phyloP scores from a whole-genome alignment of 176 grass and related monocot species.

The Oropetium thomaeum region DNA sequence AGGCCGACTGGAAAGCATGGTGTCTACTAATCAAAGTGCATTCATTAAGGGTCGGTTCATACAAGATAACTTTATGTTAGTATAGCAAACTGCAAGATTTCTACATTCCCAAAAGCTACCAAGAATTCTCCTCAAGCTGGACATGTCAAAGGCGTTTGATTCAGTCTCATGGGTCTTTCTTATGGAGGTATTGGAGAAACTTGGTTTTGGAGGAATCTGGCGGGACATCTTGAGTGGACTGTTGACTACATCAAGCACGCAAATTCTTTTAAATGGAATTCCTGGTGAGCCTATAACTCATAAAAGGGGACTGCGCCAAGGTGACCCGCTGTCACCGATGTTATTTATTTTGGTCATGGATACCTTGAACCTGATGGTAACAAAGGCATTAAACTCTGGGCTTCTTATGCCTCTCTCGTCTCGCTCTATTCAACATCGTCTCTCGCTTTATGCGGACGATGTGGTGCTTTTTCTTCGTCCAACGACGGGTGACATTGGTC shows the following conservation, averaged over 20 bases:
- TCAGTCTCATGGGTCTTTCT: background rate
- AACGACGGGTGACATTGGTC: too few species aligned
- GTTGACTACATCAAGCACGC: background rate
- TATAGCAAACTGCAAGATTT: background rate
- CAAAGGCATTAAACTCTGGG: too few species aligned
- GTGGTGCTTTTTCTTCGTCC: too few species aligned
- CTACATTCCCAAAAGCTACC: background rate
- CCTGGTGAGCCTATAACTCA: background rate
- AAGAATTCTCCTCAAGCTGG: background rate
- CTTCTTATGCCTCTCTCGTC: too few species aligned
- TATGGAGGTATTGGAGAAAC: background rate
- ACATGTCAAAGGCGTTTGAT: background rate
- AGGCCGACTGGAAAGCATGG: background rate
- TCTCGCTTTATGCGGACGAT: too few species aligned
- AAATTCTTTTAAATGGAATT: background rate
- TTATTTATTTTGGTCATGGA: too few species aligned
- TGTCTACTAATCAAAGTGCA: background rate
- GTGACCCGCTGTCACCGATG: background rate
- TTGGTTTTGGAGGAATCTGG: background rate
- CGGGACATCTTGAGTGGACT: background rate
- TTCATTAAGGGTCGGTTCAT: background rate
- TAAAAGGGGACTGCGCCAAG: background rate
- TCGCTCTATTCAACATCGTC: too few species aligned
- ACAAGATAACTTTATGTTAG: background rate
- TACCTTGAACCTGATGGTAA: too few species aligned